Evolutionary conservation across 176 grass and related monocot genomes (phyloP).

Genomic region (Carex kokanica): DNA sequence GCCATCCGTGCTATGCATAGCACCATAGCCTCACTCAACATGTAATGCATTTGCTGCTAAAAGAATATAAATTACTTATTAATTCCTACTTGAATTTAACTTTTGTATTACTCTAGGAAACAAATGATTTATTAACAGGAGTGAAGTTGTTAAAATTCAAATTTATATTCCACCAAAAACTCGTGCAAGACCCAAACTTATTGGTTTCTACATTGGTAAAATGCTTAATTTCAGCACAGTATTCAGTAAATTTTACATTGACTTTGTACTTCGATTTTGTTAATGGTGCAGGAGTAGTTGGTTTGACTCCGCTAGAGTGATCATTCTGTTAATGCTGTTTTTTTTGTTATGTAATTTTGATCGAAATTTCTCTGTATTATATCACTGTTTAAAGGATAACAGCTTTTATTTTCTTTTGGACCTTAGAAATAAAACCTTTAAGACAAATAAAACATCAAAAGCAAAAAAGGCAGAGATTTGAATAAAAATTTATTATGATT

Average conservation of each 20-base stretch:
- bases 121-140: neutral
- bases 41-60: neutral
- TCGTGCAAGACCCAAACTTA: neutral
- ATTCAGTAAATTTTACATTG: neutral
- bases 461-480: neutral
- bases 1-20: no score
- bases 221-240: neutral
- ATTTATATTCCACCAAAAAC: neutral
- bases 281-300: conserved; percentile 29
- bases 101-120: neutral
- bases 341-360: neutral
- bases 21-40: no score
- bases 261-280: neutral
- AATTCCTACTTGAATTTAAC: neutral
- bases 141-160: neutral
- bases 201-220: neutral
- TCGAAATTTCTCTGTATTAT: neutral
- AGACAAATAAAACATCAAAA: neutral
- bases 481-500: neutral
- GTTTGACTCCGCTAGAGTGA: conserved; percentile 24
- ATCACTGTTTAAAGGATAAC: neutral
- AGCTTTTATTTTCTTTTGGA: neutral
- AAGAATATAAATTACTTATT: neutral
- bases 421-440: neutral
- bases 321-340: neutral